Percentiles rank a stretch among this genome's conserved stretches.
phyloP scores from a whole-genome alignment of 805 yeast genomes.

The Soucietia sequanensis region DNA sequence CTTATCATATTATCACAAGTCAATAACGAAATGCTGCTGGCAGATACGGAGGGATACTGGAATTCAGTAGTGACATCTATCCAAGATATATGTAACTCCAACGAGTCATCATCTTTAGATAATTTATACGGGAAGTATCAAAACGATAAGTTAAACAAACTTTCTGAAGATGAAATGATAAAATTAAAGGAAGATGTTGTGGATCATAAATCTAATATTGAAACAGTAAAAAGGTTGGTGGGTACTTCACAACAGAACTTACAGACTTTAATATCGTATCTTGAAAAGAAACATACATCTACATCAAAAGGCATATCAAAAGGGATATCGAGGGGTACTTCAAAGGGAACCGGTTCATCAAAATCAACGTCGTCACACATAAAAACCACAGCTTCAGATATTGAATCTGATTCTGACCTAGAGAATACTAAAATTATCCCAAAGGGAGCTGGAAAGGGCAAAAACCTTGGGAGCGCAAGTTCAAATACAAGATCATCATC shows the following conservation, averaged over 20 bases:
- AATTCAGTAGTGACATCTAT: slow-evolving; percentile 62
- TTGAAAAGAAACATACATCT: slow-evolving; percentile 18
- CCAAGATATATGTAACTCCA: slow-evolving; percentile 65
- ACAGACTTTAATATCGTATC: slow-evolving; percentile 38
- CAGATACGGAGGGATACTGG: slow-evolving; percentile 61
- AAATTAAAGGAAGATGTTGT: slow-evolving; percentile 39
- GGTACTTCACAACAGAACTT: slow-evolving; percentile 46
- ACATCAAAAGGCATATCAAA: slow-evolving; percentile 7
- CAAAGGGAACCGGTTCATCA: slow-evolving; percentile 8
- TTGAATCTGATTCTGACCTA: neutral
- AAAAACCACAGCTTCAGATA: slow-evolving; percentile 3
- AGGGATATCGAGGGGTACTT: too few species aligned
- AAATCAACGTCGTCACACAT: too few species aligned
- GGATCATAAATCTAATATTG: slow-evolving; percentile 58
- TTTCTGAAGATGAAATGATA: slow-evolving; percentile 39
- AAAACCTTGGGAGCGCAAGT: slow-evolving; percentile 1
- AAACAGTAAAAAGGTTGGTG: slow-evolving; percentile 42
- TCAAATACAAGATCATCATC: slow-evolving; percentile 1
- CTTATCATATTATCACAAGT: too few species aligned
- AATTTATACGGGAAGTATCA: slow-evolving; percentile 23
- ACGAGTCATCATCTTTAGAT: slow-evolving; percentile 55
- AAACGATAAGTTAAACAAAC: slow-evolving; percentile 24
- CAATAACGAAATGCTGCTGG: slow-evolving; percentile 5
- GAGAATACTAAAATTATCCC: slow-evolving; percentile 6
- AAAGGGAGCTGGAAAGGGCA: slow-evolving; percentile 10